Percentiles rank a stretch among this genome's conserved stretches.
Conservation (phyloP, 805 yeast genomes). For the Spathaspora hagerdaliae region DNA sequence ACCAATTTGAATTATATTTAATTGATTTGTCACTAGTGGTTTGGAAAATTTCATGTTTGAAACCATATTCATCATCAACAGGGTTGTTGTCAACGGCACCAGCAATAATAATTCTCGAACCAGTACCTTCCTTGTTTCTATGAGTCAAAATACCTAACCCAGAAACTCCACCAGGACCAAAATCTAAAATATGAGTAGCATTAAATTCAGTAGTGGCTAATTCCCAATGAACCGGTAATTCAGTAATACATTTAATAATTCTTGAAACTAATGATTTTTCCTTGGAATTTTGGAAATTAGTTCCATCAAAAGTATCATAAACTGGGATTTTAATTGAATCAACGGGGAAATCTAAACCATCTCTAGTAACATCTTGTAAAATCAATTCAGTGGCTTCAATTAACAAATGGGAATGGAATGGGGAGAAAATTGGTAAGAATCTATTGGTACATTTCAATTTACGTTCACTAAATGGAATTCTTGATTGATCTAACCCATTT, state of each 20-base stretch:
- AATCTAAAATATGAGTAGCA: constrained; percentile 88
- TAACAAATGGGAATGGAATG: constrained; percentile 91
- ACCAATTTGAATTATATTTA: constrained; percentile 88
- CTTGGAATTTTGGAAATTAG: constrained; percentile 54
- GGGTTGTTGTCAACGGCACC: constrained; percentile 73
- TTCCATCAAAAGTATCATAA: constrained; percentile 83
- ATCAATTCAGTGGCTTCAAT: constrained; percentile 67
- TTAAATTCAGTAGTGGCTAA: constrained; percentile 65
- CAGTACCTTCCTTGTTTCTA: constrained; percentile 98
- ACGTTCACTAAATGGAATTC: constrained; percentile 91
- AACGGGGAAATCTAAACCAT: constrained; percentile 53
- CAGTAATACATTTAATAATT: constrained; percentile 77
- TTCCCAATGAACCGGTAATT: constrained; percentile 94
- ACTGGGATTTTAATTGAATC: constrained; percentile 76
- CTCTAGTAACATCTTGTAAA: constrained; percentile 55
- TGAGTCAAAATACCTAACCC: constrained; percentile 96
- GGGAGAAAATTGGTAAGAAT: constrained; percentile 92
- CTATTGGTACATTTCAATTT: constrained; percentile 90
- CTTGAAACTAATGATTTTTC: constrained; percentile 59
- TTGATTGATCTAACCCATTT: constrained; percentile 89
- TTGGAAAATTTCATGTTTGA: constrained; percentile 92
- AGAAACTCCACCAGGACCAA: constrained; percentile 98
- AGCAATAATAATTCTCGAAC: constrained; percentile 89
- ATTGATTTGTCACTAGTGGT: constrained; percentile 52
- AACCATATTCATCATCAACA: constrained; percentile 83